These are phyloP conservation scores for Beauveria rudraprayagi DNA, from an alignment of 2,329 filamentous ascomycete genomes.

Conservation along the genomic window DNA sequence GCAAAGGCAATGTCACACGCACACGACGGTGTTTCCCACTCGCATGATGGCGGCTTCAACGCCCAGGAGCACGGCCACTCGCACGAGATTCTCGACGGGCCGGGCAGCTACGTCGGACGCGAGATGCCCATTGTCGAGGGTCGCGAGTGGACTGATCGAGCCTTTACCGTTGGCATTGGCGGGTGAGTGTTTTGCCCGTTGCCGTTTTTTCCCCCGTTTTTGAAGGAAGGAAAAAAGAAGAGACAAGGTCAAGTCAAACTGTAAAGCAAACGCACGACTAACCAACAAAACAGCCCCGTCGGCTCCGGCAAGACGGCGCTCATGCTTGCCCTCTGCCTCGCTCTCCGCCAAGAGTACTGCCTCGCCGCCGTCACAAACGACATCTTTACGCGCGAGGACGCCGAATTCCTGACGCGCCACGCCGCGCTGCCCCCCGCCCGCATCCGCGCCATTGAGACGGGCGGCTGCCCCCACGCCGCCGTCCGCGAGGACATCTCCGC, in stretches of 20 bases:
- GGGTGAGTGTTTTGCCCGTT: slow-evolving; percentile 51
- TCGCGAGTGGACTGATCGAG: slow-evolving; percentile 77
- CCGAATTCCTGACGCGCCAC: slow-evolving; percentile 89
- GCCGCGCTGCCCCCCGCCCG: slow-evolving; percentile 72
- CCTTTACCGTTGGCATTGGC: slow-evolving; percentile 96
- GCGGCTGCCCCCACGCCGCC: slow-evolving; percentile 92
- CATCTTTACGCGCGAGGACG: slow-evolving; percentile 97
- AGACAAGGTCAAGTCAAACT: too few species aligned
- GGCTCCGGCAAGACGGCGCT: slow-evolving; percentile 95
- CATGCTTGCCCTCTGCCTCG: slow-evolving; percentile 86
- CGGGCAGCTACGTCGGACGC: slow-evolving; percentile 78
- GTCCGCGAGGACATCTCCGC: slow-evolving; percentile 94
- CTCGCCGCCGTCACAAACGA: slow-evolving; percentile 97
- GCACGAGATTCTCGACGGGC: slow-evolving; percentile 90
- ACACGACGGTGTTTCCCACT: slow-evolving; percentile 48
- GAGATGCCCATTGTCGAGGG: slow-evolving; percentile 93
- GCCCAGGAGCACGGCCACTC: slow-evolving; percentile 80
- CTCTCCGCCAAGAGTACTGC: slow-evolving; percentile 70
- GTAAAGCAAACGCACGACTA: not conserved
- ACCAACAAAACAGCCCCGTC: slow-evolving; percentile 57
- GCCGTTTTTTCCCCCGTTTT: not conserved
- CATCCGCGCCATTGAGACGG: slow-evolving; percentile 94
- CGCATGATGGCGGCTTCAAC: slow-evolving; percentile 49
- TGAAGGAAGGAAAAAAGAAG: too few species aligned
- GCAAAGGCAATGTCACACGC: slow-evolving; percentile 28